Percentiles rank a stretch among this genome's conserved stretches.
These are phyloP conservation scores for Alternaria viburni DNA, from an alignment of 2,329 filamentous ascomycete genomes.

Conservation along the genomic window DNA sequence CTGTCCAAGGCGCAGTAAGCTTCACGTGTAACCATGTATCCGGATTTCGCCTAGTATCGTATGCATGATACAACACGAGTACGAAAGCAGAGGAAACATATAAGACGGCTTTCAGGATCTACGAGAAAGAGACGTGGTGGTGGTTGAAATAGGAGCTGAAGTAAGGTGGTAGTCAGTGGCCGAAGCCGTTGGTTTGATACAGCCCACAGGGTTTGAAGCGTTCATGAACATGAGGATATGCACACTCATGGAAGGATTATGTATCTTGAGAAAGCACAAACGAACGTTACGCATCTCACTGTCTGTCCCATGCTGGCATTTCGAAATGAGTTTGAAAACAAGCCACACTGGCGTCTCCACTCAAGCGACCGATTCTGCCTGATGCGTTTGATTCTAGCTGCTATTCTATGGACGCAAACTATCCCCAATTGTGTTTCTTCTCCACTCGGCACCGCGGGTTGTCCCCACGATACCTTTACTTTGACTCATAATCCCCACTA, in stretches of 20 bases:
- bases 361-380: neutral
- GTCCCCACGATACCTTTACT: neutral
- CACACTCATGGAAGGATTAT: neutral
- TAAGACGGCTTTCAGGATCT: neutral
- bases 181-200: neutral
- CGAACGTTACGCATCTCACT: neutral
- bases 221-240: neutral
- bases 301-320: neutral
- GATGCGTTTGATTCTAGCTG: neutral
- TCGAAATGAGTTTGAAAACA: neutral
- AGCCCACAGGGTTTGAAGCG: neutral
- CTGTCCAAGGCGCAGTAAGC: slow-evolving; percentile 17
- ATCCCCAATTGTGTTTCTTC: neutral
- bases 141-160: neutral
- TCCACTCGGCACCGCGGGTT: neutral
- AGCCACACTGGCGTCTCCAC: neutral
- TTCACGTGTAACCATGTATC: neutral
- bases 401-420: neutral
- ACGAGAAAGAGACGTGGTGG: neutral
- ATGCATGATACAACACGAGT: neutral
- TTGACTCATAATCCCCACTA: neutral
- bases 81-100: neutral
- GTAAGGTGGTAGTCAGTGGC: neutral
- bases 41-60: neutral
- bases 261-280: neutral